Base-by-base conservation (phyloP, 2,329 filamentous ascomycete genomes). In the Paecilomyces sp. region DNA sequence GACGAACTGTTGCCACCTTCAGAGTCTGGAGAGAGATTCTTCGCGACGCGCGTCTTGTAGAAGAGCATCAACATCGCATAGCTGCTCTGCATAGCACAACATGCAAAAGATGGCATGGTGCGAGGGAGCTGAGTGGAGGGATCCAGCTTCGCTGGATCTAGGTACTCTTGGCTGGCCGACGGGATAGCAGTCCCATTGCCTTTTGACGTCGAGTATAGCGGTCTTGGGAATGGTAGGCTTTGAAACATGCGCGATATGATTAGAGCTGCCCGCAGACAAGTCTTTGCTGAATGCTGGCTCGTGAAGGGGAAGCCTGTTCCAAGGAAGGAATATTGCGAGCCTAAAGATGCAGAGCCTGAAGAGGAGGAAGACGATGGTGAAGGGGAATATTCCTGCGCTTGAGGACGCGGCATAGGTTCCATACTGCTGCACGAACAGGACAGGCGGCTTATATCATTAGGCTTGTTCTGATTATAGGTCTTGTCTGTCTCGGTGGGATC, bases 51-150 rank as follows among this genome's bases (percentile, higher is more conserved):
- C 9, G 72, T 71, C 60, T 77, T 77, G 63, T 76, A 77, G 58
- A 73, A 78, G 7, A 78, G 68, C 77, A 79, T 80, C 15, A 79
- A 66, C 69, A 79, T 71, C 4, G 76, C 76, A 60, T 80, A 80
- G 61, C 76, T 78, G 50, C 74, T 74, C 62, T 79, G 77, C 76
- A 79, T 78, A 7, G 77, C 69, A 61, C 77, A 80, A 65, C 76
- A 79, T 24, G 77, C 76, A 60, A 79, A 79, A 0, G 75, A 76
- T 0, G 77, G 77, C 76, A 79, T 79, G 1, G 77, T 79, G 5
- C 77, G 73, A 3, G 77, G 76, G 13, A 72, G 57, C 31, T 69
- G 56, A 58, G 58, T 62, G 12, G 31, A 36, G 24, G 61, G 59
- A 18, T 64, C 62, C 31, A 66, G 25, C 52, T 61, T 30, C 62